These are phyloP conservation scores for Eucalyptus regnans DNA, from an alignment of 345 rosid genomes.

Conservation along the genomic window DNA sequence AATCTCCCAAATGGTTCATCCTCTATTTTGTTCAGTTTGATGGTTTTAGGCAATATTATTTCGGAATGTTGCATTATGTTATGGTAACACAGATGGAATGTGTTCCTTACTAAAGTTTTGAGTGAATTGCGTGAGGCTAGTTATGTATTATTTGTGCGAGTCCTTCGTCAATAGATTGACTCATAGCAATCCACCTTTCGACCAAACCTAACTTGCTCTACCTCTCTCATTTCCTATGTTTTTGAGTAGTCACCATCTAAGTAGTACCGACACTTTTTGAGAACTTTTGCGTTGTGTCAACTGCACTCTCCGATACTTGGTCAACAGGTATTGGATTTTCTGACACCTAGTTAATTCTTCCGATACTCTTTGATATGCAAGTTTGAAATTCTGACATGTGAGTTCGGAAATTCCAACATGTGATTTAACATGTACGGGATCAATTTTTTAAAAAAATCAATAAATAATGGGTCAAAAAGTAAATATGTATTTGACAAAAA, in stretches of 20 bases:
- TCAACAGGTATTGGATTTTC: accelerated
- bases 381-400: accelerated
- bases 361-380: too few species aligned
- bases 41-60: not conserved
- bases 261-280: accelerated
- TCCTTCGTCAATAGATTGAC: not conserved
- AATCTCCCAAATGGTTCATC: not conserved
- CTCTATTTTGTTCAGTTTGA: not conserved
- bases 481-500: too few species aligned
- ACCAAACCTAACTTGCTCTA: not conserved
- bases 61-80: not conserved
- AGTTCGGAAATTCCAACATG: too few species aligned
- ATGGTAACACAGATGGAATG: not conserved
- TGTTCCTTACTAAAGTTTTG: not conserved
- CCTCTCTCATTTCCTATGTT: not conserved
- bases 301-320: accelerated
- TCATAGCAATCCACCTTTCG: not conserved
- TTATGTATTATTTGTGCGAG: not conserved
- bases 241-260: not conserved
- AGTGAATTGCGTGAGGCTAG: not conserved
- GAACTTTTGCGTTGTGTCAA: too few species aligned
- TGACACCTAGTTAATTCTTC: too few species aligned
- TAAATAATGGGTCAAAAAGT: too few species aligned
- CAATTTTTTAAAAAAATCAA: too few species aligned
- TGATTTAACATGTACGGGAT: too few species aligned